phyloP scores from a whole-genome alignment of 192 early-diverging fungal species.

The Dispira simplex region DNA sequence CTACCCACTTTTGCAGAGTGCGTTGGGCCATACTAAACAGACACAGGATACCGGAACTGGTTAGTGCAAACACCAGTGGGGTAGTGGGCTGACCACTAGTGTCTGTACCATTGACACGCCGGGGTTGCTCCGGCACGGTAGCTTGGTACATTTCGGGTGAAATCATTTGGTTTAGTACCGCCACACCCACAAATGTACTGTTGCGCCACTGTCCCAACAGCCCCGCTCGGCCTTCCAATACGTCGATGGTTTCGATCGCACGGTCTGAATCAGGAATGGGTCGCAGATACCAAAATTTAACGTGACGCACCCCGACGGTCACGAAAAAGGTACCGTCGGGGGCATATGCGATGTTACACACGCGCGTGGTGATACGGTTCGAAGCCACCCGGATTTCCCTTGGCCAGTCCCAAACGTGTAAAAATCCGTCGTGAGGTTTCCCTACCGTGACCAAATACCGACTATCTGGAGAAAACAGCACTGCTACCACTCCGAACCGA shows the following conservation, averaged over 20 bases:
- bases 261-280: not conserved
- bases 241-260: constrained; percentile 13
- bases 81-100: not conserved
- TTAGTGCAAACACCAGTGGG: not conserved
- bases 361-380: constrained; percentile 44
- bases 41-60: not conserved
- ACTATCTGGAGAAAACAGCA: constrained; percentile 57
- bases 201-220: constrained; percentile 48
- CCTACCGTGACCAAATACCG: constrained; percentile 58
- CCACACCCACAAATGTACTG: constrained; percentile 55
- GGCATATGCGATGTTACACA: constrained; percentile 45
- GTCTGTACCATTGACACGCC: not conserved
- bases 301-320: constrained; percentile 58
- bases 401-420: constrained; percentile 72
- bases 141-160: not conserved
- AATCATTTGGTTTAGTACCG: not conserved
- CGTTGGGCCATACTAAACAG: constrained; percentile 1
- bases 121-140: too few species aligned
- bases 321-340: constrained; percentile 48
- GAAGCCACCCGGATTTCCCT: constrained; percentile 39
- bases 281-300: constrained; percentile 64
- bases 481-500: constrained; percentile 55
- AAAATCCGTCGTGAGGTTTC: constrained; percentile 58
- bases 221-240: constrained; percentile 53
- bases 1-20: constrained; percentile 1